Evolutionary conservation across 2,329 filamentous ascomycete genomes (phyloP), one percentile per base, ranked within the genome.

Genomic region (Curvularia lunata): DNA sequence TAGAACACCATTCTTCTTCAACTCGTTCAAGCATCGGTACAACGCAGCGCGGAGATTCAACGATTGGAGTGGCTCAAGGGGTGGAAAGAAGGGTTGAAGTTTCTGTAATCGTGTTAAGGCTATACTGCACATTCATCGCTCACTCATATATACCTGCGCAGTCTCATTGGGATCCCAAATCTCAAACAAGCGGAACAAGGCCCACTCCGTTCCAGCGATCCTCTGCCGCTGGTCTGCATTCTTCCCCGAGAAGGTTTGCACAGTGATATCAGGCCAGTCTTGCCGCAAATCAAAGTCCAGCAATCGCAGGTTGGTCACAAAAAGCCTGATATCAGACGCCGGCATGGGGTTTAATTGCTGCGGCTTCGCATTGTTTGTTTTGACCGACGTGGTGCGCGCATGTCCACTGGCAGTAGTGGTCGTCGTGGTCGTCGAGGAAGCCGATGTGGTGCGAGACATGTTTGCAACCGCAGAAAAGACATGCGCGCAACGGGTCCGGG

Each of bases 71-170:
- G 94, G 92, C 68, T 97, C 93, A 64, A 91, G 84, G 0, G 95
- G 91, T 16, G 95, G 95, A 72, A 96, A 98, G 81, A 94, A 95
- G 0, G 92, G 91, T 56, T 89, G 88, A 9, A 98, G 83, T 83
- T 95, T 97, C 90, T 94, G 49, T 13, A 9, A 5, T 4, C 5
- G 3, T 10, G 34, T 67, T 28, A 63, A 54, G 41, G 8, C 10
- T 40, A 9, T 28, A 19, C 50, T 30, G 9, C 12, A 1, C 48
- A 19, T 13, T 34, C 9, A 6, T 28, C 6, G 18, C 42, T 19
- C 13, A 28, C 19, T 2, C 43, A 52, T 45, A 47, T 58, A 40
- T 82, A 92, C 91, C 79, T 89, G 88, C 62, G 85, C 84, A 18
- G 92, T 86, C 68, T 91, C 89, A 10, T 89, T 85, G 0, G 86